Evolutionary conservation across 1,284 basidiomycete genomes (phyloP), one percentile per base, ranked within the genome.

Genomic region (Pseudozyma hubeiensis): DNA sequence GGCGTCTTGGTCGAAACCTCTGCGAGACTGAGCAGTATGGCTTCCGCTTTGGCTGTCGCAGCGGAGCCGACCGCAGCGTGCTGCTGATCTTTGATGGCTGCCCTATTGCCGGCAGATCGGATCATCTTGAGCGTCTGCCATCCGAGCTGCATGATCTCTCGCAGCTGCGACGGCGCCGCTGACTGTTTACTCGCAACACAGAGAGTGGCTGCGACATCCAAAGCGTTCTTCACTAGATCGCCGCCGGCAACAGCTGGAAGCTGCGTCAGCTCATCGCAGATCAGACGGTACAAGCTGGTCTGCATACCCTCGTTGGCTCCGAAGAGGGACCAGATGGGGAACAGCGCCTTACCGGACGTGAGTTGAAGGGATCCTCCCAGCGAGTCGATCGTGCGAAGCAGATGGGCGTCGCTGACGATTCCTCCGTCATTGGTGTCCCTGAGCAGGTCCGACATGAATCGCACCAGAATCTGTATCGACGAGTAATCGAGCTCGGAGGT

Each of bases 171-270:
- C 30, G 64, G 53, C n/a, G 69, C 49, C 7, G 52, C 64, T 30
- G 69, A 64, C 53, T 67, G 52, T 45, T 53, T 58, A 35, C 64
- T 57, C 16, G 61, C 56, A 8, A 64, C 46, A 34, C 69, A 58
- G 7, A 79, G 64, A 7, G 69, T 75, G 9, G 78, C 75, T 16
- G 65, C 68, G 0, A 70, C 51, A 11, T 68, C 51, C 1, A 86
- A 55, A 4, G 81, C 80, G 9, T 84, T 80, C 3, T 68, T 53
- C 24, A 86, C 72, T 19, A 76, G 35, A n/a, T 76, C 66, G 17
- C 51, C 35, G 33, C 41, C 43, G 10, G 57, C 48, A 30, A 49
- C 49, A 13, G 35, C 16, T 1, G 60, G 61, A 14, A 60, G 56
- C 13, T 51, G 5, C 31, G 52, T 43, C 13, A 56, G 33, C 46